Conservation (phyloP, 306 rosid genomes). For the Amphicarpaea edgeworthii region DNA sequence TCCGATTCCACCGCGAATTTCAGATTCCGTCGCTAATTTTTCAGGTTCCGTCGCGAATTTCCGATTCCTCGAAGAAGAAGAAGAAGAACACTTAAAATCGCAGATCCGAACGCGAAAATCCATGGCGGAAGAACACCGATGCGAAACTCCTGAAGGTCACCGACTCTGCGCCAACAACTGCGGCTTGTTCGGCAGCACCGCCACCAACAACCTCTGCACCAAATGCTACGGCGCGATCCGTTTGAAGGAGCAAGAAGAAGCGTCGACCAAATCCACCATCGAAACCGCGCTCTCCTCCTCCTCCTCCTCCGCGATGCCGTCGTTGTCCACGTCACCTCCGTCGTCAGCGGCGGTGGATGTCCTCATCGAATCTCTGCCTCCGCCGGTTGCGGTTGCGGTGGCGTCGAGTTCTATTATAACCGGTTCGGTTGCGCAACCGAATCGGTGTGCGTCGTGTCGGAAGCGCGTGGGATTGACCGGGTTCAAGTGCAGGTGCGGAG, state of each 20-base stretch:
- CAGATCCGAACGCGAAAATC: constrained; percentile 9
- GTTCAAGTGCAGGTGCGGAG: constrained; percentile 80
- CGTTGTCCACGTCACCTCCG: constrained; percentile 32
- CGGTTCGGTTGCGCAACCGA: constrained; percentile 47
- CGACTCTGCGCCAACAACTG: constrained; percentile 83
- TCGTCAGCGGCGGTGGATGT: background rate
- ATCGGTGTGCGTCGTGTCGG: constrained; percentile 69
- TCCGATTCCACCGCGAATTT: background rate
- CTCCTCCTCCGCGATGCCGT: constrained; percentile 39
- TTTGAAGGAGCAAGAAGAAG: constrained; percentile 62
- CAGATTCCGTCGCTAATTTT: no score
- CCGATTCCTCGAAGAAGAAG: background rate
- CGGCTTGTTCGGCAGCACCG: constrained; percentile 78
- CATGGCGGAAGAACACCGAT: constrained; percentile 91
- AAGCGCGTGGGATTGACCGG: constrained; percentile 86
- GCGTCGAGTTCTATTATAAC: background rate
- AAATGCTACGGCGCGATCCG: constrained; percentile 72
- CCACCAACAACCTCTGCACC: constrained; percentile 90
- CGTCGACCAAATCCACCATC: constrained; percentile 74
- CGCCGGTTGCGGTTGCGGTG: background rate
- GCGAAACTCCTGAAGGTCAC: constrained; percentile 85
- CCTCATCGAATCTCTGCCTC: background rate
- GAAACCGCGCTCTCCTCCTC: constrained; percentile 63
- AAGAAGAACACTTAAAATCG: background rate
- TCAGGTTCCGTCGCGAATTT: background rate